Base-by-base conservation (phyloP, 805 yeast species). In the Saccharomycopsis fodiens region DNA sequence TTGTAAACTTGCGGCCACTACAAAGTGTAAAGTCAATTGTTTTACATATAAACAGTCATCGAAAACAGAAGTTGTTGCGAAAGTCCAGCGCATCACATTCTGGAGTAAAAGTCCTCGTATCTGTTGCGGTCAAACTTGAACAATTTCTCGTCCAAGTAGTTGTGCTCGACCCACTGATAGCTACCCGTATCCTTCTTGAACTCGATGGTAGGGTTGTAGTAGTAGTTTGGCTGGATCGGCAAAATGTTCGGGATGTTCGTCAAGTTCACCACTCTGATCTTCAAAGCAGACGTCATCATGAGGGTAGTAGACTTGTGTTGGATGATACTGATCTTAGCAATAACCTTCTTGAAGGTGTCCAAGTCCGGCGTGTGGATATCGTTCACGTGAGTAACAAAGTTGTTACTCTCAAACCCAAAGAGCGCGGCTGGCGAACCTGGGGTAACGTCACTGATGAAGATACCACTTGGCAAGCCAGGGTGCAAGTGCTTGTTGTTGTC, bases 191-290 rank as follows among this genome's bases (percentile, higher is more conserved):
- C 69, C 55, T 74, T 77, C 54, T 68, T 72, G 50, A 80, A 58
- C 58, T 79, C 84, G 8, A 73, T 70, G 2, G 88, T 82, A 38
- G 87, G 86, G 30, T 45, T 45, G 22, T 51, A 51, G 30, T 48
- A 51, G 38, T 51, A 51, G 25, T 51, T 51, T 34, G 54, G 54
- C 27, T 51, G 54, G 36, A 51, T 51, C 15, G 54, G 54, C 23
- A 51, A 48, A 22, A 51, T 45, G 27, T 41, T 45, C 19, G 52
- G 52, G 34, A 48, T 41, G 23, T 48, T 48, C 2, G 54, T 51
- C 39, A 51, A 42, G 30, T 48, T 51, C 15, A 51, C 50, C 12
- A 51, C 50, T 39, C 52, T 40, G 16, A 51, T 41, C 39, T 51
- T 51, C 45, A 51, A 48, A n/a, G 52, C 50, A 17, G 52, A 51